These are phyloP conservation scores for Jatropha multifida DNA, from an alignment of 441 rosid genomes.

Conservation along the genomic window DNA sequence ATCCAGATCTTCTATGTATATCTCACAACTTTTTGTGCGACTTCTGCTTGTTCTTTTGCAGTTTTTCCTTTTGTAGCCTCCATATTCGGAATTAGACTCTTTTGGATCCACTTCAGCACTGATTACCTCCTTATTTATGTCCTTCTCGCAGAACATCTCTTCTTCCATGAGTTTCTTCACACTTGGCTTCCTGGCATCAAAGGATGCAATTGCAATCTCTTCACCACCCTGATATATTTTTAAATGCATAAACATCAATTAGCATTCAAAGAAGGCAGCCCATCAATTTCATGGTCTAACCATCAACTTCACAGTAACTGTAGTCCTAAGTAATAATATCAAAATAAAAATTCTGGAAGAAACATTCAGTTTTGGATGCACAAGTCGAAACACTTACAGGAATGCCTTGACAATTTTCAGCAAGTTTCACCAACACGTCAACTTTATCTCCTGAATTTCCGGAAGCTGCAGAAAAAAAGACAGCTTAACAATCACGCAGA, in stretches of 20 bases:
- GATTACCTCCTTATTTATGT: conserved; percentile 35
- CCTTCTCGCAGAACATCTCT: conserved; percentile 67
- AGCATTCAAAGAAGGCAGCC: conserved; percentile 27
- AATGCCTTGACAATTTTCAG: conserved; percentile 41
- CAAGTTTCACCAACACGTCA: conserved; percentile 31
- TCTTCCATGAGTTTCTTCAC: conserved; percentile 93
- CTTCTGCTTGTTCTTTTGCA: conserved; percentile 54
- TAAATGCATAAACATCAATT: conserved; percentile 15
- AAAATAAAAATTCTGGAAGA: not conserved
- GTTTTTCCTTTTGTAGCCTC: conserved; percentile 45
- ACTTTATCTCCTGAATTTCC: conserved; percentile 39
- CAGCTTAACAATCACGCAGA: conserved; percentile 7
- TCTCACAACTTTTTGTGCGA: conserved; percentile 56
- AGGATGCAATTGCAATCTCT: conserved; percentile 20
- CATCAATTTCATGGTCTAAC: not conserved
- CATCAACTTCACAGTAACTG: not conserved
- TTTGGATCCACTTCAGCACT: conserved; percentile 45
- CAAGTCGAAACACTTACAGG: conserved; percentile 44
- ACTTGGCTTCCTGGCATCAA: conserved; percentile 52
- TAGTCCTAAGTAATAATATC: not conserved
- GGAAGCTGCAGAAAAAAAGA: conserved; percentile 42
- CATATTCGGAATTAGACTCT: conserved; percentile 43
- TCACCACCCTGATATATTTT: conserved; percentile 41
- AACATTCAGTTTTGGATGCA: not conserved
- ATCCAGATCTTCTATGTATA: conserved; percentile 37